These are phyloP conservation scores for Abrus precatorius DNA, from an alignment of 306 rosid genomes.

Conservation along the genomic window DNA sequence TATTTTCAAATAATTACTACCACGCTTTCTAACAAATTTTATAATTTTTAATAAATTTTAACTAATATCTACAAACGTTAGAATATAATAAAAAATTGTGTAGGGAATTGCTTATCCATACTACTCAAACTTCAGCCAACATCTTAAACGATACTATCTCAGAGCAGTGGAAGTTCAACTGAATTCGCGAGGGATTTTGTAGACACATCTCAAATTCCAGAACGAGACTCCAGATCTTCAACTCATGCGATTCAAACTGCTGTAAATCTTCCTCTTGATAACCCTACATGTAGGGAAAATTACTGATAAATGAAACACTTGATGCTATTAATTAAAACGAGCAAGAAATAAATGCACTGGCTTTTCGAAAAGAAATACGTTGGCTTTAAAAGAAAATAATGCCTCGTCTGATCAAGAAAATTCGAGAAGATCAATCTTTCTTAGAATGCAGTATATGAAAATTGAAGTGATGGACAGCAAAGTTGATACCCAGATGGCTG, in stretches of 20 bases:
- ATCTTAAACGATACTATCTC: neutral
- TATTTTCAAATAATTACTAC: no score
- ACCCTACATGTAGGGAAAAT: slow-evolving; percentile 18
- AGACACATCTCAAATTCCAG: slow-evolving; percentile 12
- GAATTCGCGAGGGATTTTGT: slow-evolving; percentile 11
- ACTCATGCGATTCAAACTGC: slow-evolving; percentile 7
- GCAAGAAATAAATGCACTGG: neutral
- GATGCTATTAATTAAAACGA: neutral
- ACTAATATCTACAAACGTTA: no score
- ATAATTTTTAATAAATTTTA: no score
- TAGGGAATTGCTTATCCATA: slow-evolving; percentile 2
- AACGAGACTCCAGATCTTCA: neutral
- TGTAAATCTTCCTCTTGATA: slow-evolving; percentile 15
- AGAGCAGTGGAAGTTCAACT: slow-evolving; percentile 12
- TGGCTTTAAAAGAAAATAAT: neutral
- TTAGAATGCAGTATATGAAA: neutral
- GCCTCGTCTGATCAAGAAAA: slow-evolving; percentile 19
- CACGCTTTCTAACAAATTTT: no score
- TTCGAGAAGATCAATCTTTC: slow-evolving; percentile 9
- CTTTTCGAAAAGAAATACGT: no score
- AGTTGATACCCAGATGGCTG: slow-evolving; percentile 44
- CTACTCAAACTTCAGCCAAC: slow-evolving; percentile 2
- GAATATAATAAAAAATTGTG: no score
- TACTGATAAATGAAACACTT: neutral
- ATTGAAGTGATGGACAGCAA: slow-evolving; percentile 25